phyloP scores from a whole-genome alignment of 2,329 filamentous ascomycete genomes.

The Penicillium freii region DNA sequence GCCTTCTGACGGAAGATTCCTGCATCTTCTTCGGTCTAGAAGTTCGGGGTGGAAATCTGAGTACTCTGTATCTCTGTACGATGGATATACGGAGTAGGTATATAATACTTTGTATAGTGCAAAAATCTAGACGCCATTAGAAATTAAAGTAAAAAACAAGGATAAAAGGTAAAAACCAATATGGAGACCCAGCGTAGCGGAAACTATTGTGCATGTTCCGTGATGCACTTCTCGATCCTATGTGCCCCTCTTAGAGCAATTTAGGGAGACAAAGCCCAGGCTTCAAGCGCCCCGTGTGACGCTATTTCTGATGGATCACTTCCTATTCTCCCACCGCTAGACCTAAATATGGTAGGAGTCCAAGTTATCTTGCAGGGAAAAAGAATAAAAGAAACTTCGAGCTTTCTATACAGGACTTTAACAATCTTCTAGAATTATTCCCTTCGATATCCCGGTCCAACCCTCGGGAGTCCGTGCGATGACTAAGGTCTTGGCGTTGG shows the following conservation, averaged over 20 bases:
- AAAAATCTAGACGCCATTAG: background rate
- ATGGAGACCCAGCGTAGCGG: constrained; percentile 8
- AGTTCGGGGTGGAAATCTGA: background rate
- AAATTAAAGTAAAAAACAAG: background rate
- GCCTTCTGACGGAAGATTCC: background rate
- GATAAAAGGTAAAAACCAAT: background rate
- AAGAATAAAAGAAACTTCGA: background rate
- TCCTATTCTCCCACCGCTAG: constrained; percentile 15
- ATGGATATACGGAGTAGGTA: background rate
- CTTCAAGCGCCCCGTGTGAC: constrained; percentile 1
- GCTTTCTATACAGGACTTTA: background rate
- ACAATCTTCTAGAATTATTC: background rate
- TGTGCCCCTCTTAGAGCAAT: constrained; percentile 1
- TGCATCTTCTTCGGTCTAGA: background rate
- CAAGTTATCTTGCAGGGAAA: background rate
- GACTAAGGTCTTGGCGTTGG: background rate
- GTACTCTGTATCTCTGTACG: background rate
- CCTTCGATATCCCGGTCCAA: background rate
- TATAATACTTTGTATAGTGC: background rate
- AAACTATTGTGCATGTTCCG: constrained; percentile 9
- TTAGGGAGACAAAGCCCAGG: background rate
- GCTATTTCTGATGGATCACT: constrained; percentile 22
- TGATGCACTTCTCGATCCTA: constrained; percentile 8
- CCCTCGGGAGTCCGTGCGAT: background rate
- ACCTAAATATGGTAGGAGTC: constrained; percentile 8